Evolutionary conservation across 352 stramenopile genomes (phyloP), one percentile per base, ranked within the genome.

Genomic region (Bremia lactucae): DNA sequence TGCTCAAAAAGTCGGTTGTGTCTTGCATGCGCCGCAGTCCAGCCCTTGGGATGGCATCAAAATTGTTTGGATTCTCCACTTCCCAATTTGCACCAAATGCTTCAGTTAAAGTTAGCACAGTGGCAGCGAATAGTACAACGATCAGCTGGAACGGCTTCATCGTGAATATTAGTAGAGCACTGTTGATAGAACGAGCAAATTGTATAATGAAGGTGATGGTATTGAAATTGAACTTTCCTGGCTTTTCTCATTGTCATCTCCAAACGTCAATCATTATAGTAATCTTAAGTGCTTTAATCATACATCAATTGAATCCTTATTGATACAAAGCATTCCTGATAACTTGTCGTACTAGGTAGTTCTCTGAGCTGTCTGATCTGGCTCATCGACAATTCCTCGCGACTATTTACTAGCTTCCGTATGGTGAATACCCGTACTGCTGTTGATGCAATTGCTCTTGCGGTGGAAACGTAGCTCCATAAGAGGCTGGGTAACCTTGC

Each of bases 151-250:
- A 52, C 26, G 42, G 4, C 43, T 68, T 65, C 59, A 73, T 73
- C 23, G 8, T 11, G 29, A 35, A 41, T 13, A 34, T 42, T 36
- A 22, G 16, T 35, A 23, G 14, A 16, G 16, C 23, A 15, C 9
- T 46, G 45, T 19, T 41, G 46, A 18, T 29, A 24, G 33, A 11
- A 25, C 24, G 28, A 51, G 49, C 22, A 68, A 55, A 54, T 59
- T 54, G 52, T 5, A 53, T 31, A 68, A 65, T 73, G 56, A 62
- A 41, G 24, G n/a, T n/a, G n/a, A n/a, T n/a, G n/a, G n/a, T n/a
- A n/a, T n/a, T n/a, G n/a, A n/a, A n/a, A n/a, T n/a, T n/a, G n/a
- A n/a, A n/a, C n/a, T n/a, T n/a, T n/a, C n/a, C n/a, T n/a, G n/a
- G n/a, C n/a, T n/a, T n/a, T n/a, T n/a, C n/a, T n/a, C n/a, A n/a